These are phyloP conservation scores for Rhizomucor pusillus DNA, from an alignment of 371 early-diverging fungal species.

Conservation along the genomic window DNA sequence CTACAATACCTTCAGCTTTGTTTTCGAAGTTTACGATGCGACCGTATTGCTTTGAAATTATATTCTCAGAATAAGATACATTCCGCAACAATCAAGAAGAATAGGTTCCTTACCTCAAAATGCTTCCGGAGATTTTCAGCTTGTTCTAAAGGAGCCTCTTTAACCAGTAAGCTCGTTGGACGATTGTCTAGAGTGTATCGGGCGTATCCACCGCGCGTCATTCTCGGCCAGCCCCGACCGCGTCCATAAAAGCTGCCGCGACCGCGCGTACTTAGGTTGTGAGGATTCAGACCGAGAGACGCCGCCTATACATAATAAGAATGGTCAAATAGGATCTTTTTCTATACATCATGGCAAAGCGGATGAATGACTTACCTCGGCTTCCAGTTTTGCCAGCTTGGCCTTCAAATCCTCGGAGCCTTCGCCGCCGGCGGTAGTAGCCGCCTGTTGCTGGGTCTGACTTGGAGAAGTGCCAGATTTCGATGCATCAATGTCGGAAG, in stretches of 20 bases:
- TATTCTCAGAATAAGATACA: not conserved
- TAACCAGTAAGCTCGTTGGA: constrained; percentile 61
- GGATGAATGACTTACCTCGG: constrained; percentile 48
- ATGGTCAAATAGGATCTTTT: not conserved
- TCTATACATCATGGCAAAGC: not conserved
- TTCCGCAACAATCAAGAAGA: not conserved
- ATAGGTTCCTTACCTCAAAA: constrained; percentile 49
- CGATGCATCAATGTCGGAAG: constrained; percentile 26
- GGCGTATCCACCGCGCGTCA: constrained; percentile 51
- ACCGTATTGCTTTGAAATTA: constrained; percentile 56
- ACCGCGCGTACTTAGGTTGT: constrained; percentile 40
- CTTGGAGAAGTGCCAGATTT: constrained; percentile 15
- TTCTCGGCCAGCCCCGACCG: constrained; percentile 52
- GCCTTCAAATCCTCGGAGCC: constrained; percentile 37
- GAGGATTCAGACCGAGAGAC: constrained; percentile 19
- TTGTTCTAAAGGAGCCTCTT: constrained; percentile 45
- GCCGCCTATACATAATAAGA: constrained; percentile 27
- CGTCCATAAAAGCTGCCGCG: constrained; percentile 48
- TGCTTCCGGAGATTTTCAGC: constrained; percentile 54
- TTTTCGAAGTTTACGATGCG: constrained; percentile 29
- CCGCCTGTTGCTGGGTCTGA: constrained; percentile 7
- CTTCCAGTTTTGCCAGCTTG: constrained; percentile 63
- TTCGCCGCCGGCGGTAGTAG: constrained; percentile 10
- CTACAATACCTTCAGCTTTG: constrained; percentile 20
- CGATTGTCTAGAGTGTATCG: constrained; percentile 60